Evolutionary conservation across 2,329 filamentous ascomycete genomes (phyloP).

Genomic region (Penicillium sp.): DNA sequence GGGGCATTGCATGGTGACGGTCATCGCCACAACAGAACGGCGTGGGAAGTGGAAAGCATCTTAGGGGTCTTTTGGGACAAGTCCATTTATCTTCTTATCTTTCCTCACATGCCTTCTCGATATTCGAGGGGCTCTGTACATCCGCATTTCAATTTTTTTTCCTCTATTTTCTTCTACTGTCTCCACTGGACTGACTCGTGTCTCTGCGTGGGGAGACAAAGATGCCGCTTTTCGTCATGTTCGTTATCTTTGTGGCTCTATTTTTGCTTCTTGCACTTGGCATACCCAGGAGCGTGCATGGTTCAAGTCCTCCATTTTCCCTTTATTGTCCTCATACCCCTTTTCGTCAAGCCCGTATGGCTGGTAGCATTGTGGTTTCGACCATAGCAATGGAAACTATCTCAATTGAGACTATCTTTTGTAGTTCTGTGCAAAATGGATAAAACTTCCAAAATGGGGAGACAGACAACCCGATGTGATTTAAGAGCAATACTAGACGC

Average conservation of each 20-base stretch:
- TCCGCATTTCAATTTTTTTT: slow-evolving; percentile 16
- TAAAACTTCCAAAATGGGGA: too few species aligned
- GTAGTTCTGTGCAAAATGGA: neutral
- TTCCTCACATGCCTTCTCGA: slow-evolving; percentile 5
- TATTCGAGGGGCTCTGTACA: slow-evolving; percentile 11
- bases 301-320: slow-evolving; percentile 18
- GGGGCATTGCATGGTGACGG: slow-evolving; percentile 26
- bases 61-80: slow-evolving; percentile 30
- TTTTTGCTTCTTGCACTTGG: slow-evolving; percentile 11
- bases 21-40: slow-evolving; percentile 32
- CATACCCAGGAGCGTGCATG: slow-evolving; percentile 22
- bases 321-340: slow-evolving; percentile 11
- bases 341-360: slow-evolving; percentile 6
- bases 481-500: neutral
- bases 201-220: slow-evolving; percentile 3
- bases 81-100: slow-evolving; percentile 21
- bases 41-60: slow-evolving; percentile 32
- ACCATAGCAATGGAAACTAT: slow-evolving; percentile 10
- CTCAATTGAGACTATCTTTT: neutral
- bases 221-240: neutral
- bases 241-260: slow-evolving; percentile 9
- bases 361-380: slow-evolving; percentile 11
- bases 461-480: neutral
- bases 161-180: slow-evolving; percentile 15
- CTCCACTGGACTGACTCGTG: slow-evolving; percentile 14